Evolutionary conservation across 768 basidiomycete genomes (phyloP).

Genomic region (Leccinum boreale): DNA sequence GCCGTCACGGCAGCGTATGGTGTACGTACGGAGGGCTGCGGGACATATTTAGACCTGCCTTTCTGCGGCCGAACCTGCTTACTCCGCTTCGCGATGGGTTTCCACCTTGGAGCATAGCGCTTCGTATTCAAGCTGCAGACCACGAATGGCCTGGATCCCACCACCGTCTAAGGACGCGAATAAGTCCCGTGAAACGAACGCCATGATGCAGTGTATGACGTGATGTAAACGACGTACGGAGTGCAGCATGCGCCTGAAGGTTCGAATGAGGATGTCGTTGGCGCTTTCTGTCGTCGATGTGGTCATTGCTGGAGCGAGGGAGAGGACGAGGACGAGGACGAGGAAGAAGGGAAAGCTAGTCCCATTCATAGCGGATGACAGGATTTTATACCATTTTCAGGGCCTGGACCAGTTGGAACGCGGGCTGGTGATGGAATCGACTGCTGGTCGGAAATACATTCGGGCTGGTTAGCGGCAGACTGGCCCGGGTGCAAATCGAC

Average conservation of each 20-base stretch:
- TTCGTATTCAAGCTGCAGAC: background rate
- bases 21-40: background rate
- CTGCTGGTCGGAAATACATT: background rate
- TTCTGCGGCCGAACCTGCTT: background rate
- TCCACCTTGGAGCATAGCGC: background rate
- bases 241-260: no score
- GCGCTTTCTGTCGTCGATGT: conserved; percentile 1
- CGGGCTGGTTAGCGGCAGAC: background rate
- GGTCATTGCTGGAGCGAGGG: background rate
- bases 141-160: conserved; percentile 7
- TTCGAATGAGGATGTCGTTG: background rate
- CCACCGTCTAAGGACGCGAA: background rate
- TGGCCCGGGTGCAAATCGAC: background rate
- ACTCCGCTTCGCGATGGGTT: background rate
- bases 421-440: background rate
- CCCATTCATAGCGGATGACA: background rate
- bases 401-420: background rate
- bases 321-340: background rate
- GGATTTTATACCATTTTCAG: background rate
- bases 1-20: background rate
- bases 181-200: background rate
- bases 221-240: background rate
- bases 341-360: background rate
- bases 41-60: background rate
- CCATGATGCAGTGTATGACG: background rate